Conservation (phyloP, 192 early-diverging fungal species). For the Coemansia sp. region DNA sequence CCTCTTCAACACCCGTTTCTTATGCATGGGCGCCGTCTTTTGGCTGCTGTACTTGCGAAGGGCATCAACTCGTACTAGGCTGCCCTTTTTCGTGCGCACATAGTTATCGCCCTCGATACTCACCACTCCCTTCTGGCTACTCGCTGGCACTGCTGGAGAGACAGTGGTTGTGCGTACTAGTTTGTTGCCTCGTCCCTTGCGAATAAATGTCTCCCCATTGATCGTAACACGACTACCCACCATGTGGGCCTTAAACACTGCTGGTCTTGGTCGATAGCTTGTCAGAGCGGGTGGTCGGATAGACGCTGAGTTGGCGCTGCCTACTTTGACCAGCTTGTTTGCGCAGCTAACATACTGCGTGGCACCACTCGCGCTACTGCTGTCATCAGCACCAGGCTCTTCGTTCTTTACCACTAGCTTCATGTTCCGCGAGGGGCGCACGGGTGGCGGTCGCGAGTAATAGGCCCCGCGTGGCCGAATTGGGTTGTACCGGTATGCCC, state of each 20-base stretch:
- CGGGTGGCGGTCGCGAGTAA: neutral
- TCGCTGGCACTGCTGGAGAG: neutral
- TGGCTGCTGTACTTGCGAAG: conserved; percentile 8
- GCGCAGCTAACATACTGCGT: conserved; percentile 22
- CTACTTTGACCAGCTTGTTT: conserved; percentile 46
- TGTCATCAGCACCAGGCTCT: neutral
- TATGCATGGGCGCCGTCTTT: conserved; percentile 1
- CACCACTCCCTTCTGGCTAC: conserved; percentile 10
- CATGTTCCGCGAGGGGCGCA: conserved; percentile 38
- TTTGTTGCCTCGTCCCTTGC: conserved; percentile 34
- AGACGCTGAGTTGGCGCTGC: conserved; percentile 10
- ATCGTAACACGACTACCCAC: conserved; percentile 15
- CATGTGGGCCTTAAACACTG: neutral
- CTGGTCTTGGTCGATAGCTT: neutral
- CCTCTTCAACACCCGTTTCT: neutral
- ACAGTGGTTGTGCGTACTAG: conserved; percentile 24
- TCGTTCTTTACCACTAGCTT: conserved; percentile 34
- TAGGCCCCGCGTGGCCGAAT: conserved; percentile 9
- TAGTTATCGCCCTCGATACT: conserved; percentile 39
- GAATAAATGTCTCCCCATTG: conserved; percentile 35
- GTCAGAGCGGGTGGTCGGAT: neutral
- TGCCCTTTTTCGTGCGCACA: conserved; percentile 39
- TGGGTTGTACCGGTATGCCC: conserved; percentile 22
- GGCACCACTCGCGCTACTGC: neutral
- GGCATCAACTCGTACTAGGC: conserved; percentile 29